These are phyloP conservation scores for Thuja plicata DNA, from an alignment of 83 land plant species.

Conservation along the genomic window DNA sequence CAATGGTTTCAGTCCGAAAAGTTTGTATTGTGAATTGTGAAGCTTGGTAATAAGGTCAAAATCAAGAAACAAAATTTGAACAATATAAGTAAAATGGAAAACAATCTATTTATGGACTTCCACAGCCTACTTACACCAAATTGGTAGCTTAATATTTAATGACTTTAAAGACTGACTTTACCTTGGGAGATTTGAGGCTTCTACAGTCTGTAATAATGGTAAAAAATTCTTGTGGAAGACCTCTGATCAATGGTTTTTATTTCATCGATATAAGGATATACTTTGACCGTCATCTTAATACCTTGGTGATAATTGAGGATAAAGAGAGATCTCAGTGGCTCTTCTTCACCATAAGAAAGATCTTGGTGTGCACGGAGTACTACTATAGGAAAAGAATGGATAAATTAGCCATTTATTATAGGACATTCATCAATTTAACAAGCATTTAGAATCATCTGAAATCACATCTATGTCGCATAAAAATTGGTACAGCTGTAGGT, in stretches of 20 bases:
- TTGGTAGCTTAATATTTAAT: neutral
- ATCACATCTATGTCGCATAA: neutral
- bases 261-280: neutral
- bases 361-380: neutral
- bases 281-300: too few species aligned
- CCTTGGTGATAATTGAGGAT: neutral
- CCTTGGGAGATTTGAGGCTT: too few species aligned
- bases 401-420: neutral
- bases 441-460: neutral
- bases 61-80: too few species aligned
- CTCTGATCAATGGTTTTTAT: too few species aligned
- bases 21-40: neutral
- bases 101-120: neutral
- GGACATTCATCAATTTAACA: neutral
- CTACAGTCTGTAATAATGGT: too few species aligned
- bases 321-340: neutral
- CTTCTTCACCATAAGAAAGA: neutral
- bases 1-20: neutral
- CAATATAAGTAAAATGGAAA: neutral
- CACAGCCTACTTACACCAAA: neutral
- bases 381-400: neutral
- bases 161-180: too few species aligned
- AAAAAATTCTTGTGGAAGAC: too few species aligned
- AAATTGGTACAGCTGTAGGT: neutral
- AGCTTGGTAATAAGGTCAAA: neutral